phyloP scores from a whole-genome alignment of 148 eudicot genomes.

The Chenopodium berlandieri region DNA sequence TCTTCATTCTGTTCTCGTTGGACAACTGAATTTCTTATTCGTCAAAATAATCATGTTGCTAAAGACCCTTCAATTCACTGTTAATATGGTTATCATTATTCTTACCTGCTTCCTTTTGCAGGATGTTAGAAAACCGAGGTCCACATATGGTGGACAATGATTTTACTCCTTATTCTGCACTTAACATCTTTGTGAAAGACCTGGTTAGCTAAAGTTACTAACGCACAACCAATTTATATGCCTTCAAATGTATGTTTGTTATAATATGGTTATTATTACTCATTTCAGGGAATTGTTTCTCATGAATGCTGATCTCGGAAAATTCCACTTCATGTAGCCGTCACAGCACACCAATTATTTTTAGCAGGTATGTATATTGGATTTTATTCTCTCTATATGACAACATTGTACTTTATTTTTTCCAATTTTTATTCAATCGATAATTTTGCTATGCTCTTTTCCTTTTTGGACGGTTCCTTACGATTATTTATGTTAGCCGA shows the following conservation, averaged over 20 bases:
- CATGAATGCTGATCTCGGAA: slow-evolving; percentile 78
- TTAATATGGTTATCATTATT: no score
- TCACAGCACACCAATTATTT: slow-evolving; percentile 86
- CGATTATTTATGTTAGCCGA: no score
- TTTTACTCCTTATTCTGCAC: slow-evolving; percentile 91
- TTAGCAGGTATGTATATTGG: slow-evolving; percentile 59
- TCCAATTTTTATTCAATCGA: no score
- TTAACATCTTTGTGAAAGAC: slow-evolving; percentile 99
- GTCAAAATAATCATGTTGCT: no score
- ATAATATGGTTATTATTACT: slow-evolving; percentile 18
- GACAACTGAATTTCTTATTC: no score
- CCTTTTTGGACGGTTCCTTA: no score
- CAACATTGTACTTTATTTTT: no score
- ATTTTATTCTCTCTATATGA: not conserved
- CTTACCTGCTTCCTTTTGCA: slow-evolving; percentile 33
- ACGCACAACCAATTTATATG: not conserved
- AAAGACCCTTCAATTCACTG: no score
- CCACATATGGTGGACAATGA: slow-evolving; percentile 97
- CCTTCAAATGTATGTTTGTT: not conserved
- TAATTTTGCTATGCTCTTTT: no score
- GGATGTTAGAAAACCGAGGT: slow-evolving; percentile 99
- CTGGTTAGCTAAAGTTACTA: slow-evolving; percentile 58
- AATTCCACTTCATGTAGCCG: slow-evolving; percentile 85
- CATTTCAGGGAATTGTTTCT: slow-evolving; percentile 82
- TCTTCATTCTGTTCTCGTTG: no score